Percentiles rank a stretch among this genome's conserved stretches.
Evolutionary conservation across 176 grass and related monocot species (phyloP).

Genomic region (Chrysopogon serrulatus): DNA sequence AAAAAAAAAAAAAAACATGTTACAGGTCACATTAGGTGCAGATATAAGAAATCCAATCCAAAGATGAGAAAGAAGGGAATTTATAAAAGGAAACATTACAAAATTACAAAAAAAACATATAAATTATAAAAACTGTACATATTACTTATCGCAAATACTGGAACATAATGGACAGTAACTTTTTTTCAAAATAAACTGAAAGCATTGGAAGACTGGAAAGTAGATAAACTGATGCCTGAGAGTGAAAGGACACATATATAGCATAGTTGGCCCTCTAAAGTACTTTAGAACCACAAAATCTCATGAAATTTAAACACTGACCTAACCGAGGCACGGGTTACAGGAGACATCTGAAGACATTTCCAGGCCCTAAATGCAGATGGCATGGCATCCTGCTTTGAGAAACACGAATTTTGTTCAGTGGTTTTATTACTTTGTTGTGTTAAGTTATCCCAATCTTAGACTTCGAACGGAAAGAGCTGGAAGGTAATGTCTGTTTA

Average conservation of each 20-base stretch:
- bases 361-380: conserved; percentile 72
- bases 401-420: conserved; percentile 76
- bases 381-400: conserved; percentile 74
- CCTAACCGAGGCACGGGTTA: conserved; percentile 57
- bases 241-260: conserved; percentile 1
- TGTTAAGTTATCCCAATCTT: conserved; percentile 42
- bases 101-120: not conserved
- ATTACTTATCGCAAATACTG: not conserved
- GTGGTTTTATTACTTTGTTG: conserved; percentile 46
- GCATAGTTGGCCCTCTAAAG: conserved; percentile 20
- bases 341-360: conserved; percentile 69
- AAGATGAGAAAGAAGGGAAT: not conserved
- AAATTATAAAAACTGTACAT: not conserved
- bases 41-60: not conserved
- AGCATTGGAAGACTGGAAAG: not conserved
- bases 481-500: conserved; percentile 42
- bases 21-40: not conserved
- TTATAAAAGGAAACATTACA: not conserved
- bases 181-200: not conserved
- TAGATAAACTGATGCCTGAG: not conserved
- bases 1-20: not conserved
- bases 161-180: not conserved
- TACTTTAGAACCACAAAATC: conserved; percentile 53
- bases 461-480: conserved; percentile 44
- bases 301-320: conserved; percentile 63